A percentile compares a stretch with the other conserved stretches of the same genome.
Conservation (phyloP, 306 rosid genomes). For the Argentina anserina region DNA sequence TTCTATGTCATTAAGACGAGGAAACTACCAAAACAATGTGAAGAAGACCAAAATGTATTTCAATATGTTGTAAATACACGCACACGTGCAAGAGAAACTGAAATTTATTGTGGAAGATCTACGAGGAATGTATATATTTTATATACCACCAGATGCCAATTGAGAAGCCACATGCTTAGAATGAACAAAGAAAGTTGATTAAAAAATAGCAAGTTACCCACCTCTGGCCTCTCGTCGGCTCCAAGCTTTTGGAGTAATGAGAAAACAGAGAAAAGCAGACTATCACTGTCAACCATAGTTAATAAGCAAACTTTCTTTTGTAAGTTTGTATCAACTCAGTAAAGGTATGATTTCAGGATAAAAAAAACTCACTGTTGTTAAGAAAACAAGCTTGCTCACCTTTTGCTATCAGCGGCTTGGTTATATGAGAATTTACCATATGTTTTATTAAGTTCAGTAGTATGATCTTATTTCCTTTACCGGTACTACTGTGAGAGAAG, state of each 20-base stretch:
- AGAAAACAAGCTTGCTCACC: constrained; percentile 4
- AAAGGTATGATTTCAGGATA: not conserved
- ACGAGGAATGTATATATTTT: not conserved
- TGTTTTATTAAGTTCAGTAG: not conserved
- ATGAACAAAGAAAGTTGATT: not conserved
- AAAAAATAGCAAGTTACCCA: constrained; percentile 16
- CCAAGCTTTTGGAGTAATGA: constrained; percentile 90
- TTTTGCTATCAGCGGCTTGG: not conserved
- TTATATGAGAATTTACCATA: not conserved
- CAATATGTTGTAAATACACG: no score
- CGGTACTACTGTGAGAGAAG: not conserved
- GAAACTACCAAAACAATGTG: no score
- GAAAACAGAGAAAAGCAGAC: constrained; percentile 74
- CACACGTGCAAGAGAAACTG: not conserved
- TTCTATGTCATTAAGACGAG: no score
- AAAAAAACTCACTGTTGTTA: not conserved
- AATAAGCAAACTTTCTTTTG: constrained; percentile 38
- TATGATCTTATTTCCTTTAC: not conserved
- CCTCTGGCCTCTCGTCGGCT: constrained; percentile 99
- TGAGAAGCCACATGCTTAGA: constrained; percentile 5
- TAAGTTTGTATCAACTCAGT: not conserved
- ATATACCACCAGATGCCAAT: not conserved
- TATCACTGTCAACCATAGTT: constrained; percentile 53
- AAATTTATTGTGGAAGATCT: not conserved
- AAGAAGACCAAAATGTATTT: no score